Conservation (phyloP, 2,329 filamentous ascomycete species). For the Tolypocladium nubicola region DNA sequence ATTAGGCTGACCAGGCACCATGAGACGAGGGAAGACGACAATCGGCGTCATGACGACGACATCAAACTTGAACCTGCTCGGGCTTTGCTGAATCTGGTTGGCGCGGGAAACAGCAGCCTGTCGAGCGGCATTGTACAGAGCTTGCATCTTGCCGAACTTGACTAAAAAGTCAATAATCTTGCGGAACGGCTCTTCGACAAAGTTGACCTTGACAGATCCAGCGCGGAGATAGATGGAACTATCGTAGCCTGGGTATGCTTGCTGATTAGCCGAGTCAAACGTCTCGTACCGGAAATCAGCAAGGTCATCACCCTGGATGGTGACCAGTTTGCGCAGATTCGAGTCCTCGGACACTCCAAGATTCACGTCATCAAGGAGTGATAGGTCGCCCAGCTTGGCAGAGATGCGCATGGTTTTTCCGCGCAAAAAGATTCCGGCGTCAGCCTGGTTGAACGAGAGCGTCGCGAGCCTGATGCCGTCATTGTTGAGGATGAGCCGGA, state of each 20-base stretch:
- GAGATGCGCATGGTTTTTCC: constrained; percentile 81
- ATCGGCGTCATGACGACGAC: constrained; percentile 91
- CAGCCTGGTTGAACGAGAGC: constrained; percentile 81
- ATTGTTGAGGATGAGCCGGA: constrained; percentile 90
- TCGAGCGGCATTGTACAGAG: constrained; percentile 92
- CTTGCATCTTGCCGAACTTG: constrained; percentile 99
- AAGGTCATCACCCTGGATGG: constrained; percentile 89
- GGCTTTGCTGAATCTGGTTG: constrained; percentile 82
- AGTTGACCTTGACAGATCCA: constrained; percentile 93
- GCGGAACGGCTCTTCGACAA: constrained; percentile 91
- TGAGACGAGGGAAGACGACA: constrained; percentile 78
- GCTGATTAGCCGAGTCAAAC: constrained; percentile 60
- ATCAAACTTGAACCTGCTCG: constrained; percentile 87
- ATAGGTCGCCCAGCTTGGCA: constrained; percentile 77
- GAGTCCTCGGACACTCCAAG: constrained; percentile 76
- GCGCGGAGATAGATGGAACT: constrained; percentile 83
- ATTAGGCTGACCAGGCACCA: constrained; percentile 56
- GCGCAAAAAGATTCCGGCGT: constrained; percentile 80
- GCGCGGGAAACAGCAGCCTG: constrained; percentile 92
- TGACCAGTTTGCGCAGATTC: constrained; percentile 73
- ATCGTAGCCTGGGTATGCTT: constrained; percentile 86
- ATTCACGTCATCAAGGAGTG: constrained; percentile 87
- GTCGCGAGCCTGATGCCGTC: constrained; percentile 93
- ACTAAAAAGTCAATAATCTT: constrained; percentile 97
- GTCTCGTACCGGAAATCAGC: constrained; percentile 98